A percentile compares a stretch with the other conserved stretches of the same genome.
Conservation (phyloP, 2,329 filamentous ascomycete species). For the Talaromyces sp. region DNA sequence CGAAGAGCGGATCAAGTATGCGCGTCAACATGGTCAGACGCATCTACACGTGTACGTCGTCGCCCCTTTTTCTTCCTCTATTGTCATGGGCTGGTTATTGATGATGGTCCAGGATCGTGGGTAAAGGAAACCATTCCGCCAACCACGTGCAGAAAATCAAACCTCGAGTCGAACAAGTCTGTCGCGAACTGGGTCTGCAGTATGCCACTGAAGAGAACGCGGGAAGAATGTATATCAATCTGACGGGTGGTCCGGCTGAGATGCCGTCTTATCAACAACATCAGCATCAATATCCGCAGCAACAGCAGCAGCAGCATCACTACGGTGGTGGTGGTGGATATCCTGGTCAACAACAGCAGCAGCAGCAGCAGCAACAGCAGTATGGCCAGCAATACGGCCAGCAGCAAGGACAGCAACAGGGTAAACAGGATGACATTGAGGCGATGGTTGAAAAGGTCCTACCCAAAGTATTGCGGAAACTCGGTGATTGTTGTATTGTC, state of each 20-base stretch:
- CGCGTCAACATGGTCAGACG: conserved; percentile 66
- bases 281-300: conserved; percentile 21
- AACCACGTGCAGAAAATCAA: conserved; percentile 90
- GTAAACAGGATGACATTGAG: conserved; percentile 55
- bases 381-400: conserved; percentile 10
- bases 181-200: conserved; percentile 74
- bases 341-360: conserved; percentile 43
- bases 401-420: conserved; percentile 34
- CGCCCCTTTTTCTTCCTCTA: not conserved
- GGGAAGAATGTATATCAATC: conserved; percentile 81
- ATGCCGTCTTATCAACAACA: conserved; percentile 31
- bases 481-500: conserved; percentile 68
- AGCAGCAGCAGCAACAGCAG: conserved; percentile 51
- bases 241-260: conserved; percentile 66
- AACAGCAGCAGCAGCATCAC: conserved; percentile 39
- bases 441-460: conserved; percentile 59
- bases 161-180: conserved; percentile 86
- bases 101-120: conserved; percentile 63
- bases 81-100: not conserved
- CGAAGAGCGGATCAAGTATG: conserved; percentile 77
- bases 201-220: conserved; percentile 85
- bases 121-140: conserved; percentile 83
- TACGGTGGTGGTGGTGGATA: conserved; percentile 36
- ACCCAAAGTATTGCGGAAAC: conserved; percentile 58
- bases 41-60: conserved; percentile 72